Percentiles rank a stretch among this genome's conserved stretches.
Conservation (phyloP, 1,139 yeast species). For the Diutina sp. region DNA sequence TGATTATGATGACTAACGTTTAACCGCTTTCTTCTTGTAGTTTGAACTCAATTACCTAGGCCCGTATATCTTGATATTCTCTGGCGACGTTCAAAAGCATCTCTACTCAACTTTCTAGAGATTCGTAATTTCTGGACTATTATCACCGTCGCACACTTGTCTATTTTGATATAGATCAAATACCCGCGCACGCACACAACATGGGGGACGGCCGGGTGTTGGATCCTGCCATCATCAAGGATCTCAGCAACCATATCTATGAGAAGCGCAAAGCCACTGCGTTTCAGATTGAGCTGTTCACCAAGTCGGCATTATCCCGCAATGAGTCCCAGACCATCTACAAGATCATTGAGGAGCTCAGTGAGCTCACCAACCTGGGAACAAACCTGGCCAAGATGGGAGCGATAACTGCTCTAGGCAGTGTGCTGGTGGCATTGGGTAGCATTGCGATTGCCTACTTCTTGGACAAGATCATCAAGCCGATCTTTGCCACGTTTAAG, state of each 20-base stretch:
- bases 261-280: constrained; percentile 96
- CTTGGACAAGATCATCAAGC: constrained; percentile 77
- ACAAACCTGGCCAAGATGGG: constrained; percentile 37
- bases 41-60: not conserved
- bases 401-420: constrained; percentile 37
- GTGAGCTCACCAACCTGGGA: constrained; percentile 28
- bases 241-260: constrained; percentile 79
- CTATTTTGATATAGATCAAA: not conserved
- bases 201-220: constrained; percentile 16
- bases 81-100: too few relatives aligned
- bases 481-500: constrained; percentile 90
- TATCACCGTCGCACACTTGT: not conserved
- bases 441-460: constrained; percentile 44
- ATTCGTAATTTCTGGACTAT: too few relatives aligned
- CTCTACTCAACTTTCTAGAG: too few relatives aligned
- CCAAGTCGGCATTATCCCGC: constrained; percentile 58
- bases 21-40: not conserved
- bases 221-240: constrained; percentile 50
- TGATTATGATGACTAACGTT: not conserved
- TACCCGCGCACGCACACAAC: not conserved
- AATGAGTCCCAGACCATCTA: constrained; percentile 55
- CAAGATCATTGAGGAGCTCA: constrained; percentile 44
- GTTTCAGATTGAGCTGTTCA: constrained; percentile 65
- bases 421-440: constrained; percentile 37
- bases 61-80: too few relatives aligned